Conservation (phyloP, 345 rosid species). For the Salix dunnii region DNA sequence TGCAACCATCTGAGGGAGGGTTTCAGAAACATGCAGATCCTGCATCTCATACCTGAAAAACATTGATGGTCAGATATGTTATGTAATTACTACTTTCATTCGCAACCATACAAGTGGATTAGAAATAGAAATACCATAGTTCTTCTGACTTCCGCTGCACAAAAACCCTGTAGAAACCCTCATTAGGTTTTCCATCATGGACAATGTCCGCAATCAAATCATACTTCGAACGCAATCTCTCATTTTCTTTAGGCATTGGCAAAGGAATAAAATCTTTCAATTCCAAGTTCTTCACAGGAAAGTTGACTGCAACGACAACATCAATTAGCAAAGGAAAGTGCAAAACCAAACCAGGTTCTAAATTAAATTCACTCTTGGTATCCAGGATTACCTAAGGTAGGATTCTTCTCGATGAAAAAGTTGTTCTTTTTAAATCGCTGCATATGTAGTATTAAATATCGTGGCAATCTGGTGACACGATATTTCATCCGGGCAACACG, state of each 20-base stretch:
- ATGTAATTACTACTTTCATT: neutral
- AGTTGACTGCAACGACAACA: constrained; percentile 62
- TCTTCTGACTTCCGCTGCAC: constrained; percentile 97
- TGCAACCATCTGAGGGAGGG: constrained; percentile 97
- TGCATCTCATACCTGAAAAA: constrained; percentile 94
- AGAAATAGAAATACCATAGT: constrained; percentile 50
- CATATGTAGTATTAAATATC: constrained; percentile 86
- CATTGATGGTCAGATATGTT: neutral
- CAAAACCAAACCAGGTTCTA: neutral
- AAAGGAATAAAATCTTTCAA: constrained; percentile 91
- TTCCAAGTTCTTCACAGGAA: constrained; percentile 91
- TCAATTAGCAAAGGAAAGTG: neutral
- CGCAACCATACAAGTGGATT: neutral
- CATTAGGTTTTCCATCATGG: constrained; percentile 96
- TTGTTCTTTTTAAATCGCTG: constrained; percentile 86
- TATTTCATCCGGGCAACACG: constrained; percentile 78
- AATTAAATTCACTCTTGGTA: neutral
- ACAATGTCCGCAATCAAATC: constrained; percentile 92
- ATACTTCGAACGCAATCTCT: constrained; percentile 65
- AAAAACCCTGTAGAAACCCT: constrained; percentile 85
- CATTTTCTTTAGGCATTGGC: constrained; percentile 57
- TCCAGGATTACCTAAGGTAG: constrained; percentile 67
- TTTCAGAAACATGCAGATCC: constrained; percentile 92
- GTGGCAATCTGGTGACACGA: constrained; percentile 69
- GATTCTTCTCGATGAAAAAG: constrained; percentile 93